Evolutionary conservation across 495 filamentous ascomycete genomes (phyloP).

Genomic region (Melanomma pulvis-pyrius): DNA sequence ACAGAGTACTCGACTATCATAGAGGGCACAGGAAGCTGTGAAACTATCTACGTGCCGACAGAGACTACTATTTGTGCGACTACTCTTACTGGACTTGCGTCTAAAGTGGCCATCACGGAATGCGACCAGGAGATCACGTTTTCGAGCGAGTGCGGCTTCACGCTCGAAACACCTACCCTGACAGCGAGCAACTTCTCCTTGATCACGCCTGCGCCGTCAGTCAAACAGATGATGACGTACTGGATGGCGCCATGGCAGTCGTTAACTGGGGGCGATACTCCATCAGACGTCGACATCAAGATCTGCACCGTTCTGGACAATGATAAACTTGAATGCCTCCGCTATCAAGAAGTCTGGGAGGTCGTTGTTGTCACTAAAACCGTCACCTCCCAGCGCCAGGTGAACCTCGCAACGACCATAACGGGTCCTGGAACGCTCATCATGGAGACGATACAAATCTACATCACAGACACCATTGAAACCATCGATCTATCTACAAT

Average conservation of each 20-base stretch:
- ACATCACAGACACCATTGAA: conserved; percentile 40
- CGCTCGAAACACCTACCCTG: conserved; percentile 35
- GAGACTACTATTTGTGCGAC: conserved; percentile 43
- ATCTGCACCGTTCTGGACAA: conserved; percentile 38
- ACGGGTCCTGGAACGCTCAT: conserved; percentile 38
- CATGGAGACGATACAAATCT: conserved; percentile 39
- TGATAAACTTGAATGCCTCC: conserved; percentile 39
- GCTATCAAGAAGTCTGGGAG: conserved; percentile 41
- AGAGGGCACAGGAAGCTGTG: conserved; percentile 21
- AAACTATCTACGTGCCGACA: conserved; percentile 19
- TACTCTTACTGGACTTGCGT: conserved; percentile 38
- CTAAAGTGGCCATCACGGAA: conserved; percentile 37
- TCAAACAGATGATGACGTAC: conserved; percentile 42
- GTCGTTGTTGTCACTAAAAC: conserved; percentile 38
- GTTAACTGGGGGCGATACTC: conserved; percentile 36
- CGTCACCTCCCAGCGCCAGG: conserved; percentile 22
- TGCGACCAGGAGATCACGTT: conserved; percentile 46
- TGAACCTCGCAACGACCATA: conserved; percentile 42
- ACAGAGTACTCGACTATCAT: conserved; percentile 5
- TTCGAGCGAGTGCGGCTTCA: conserved; percentile 43
- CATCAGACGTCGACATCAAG: conserved; percentile 38
- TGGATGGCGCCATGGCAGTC: conserved; percentile 44
- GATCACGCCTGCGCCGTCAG: conserved; percentile 39
- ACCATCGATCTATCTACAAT: conserved; percentile 39
- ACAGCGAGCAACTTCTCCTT: conserved; percentile 10